Conservation (phyloP, 2,329 filamentous ascomycete species). For the Phaeosphaeria sp. region DNA sequence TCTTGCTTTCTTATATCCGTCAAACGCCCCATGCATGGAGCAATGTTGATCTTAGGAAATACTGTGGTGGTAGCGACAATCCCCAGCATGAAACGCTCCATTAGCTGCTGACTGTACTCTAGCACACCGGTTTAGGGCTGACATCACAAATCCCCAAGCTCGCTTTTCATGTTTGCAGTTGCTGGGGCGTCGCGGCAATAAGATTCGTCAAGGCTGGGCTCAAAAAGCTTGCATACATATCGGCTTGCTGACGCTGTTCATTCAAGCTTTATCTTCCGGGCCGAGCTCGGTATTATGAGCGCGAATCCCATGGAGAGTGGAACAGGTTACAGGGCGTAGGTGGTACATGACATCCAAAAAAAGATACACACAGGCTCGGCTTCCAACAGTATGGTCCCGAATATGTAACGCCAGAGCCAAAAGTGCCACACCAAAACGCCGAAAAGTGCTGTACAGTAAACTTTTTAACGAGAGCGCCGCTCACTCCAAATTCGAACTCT, state of each 20-base stretch:
- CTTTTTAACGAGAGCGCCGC: neutral
- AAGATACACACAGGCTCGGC: neutral
- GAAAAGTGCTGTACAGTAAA: neutral
- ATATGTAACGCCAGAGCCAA: neutral
- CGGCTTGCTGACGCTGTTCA: neutral
- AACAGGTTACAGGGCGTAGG: neutral
- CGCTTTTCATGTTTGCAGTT: neutral
- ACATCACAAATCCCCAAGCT: neutral
- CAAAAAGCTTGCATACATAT: neutral
- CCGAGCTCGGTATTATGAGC: neutral
- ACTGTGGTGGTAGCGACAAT: neutral
- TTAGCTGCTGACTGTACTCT: neutral
- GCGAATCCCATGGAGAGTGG: neutral
- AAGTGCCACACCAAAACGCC: neutral
- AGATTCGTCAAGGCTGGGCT: neutral
- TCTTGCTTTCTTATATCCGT: neutral
- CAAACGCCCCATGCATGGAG: neutral
- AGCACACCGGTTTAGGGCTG: neutral
- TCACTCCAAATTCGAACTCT: slow-evolving; percentile 12
- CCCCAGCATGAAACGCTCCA: neutral
- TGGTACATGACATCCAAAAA: neutral
- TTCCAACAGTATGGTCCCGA: neutral
- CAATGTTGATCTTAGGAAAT: neutral
- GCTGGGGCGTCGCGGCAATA: neutral
- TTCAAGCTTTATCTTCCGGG: neutral